Percentiles rank a stretch among this genome's conserved stretches.
These are phyloP conservation scores for Curvularia lunata DNA, from an alignment of 2,329 filamentous ascomycete genomes.

Conservation along the genomic window DNA sequence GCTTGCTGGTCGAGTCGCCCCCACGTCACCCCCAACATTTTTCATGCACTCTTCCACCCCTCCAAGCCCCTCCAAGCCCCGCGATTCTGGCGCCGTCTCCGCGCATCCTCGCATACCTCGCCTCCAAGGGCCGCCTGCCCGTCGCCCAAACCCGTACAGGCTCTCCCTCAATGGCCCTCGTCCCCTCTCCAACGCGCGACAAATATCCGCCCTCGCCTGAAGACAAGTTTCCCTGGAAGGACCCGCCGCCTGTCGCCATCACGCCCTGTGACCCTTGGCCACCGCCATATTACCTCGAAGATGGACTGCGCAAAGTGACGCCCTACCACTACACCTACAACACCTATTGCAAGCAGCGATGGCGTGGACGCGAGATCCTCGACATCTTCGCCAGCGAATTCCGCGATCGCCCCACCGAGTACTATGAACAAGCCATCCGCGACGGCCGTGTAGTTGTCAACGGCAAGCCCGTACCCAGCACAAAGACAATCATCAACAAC, in stretches of 20 bases:
- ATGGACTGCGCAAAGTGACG: slow-evolving; percentile 78
- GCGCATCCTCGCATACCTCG: slow-evolving; percentile 59
- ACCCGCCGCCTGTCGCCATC: slow-evolving; percentile 57
- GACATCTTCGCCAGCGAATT: slow-evolving; percentile 94
- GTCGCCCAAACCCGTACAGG: slow-evolving; percentile 23
- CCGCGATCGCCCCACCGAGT: slow-evolving; percentile 81
- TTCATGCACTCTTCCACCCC: slow-evolving; percentile 7
- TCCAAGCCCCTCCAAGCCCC: slow-evolving; percentile 18
- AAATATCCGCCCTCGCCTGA: slow-evolving; percentile 38
- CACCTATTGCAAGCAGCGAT: slow-evolving; percentile 91
- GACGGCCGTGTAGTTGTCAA: slow-evolving; percentile 81
- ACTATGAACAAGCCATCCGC: slow-evolving; percentile 83
- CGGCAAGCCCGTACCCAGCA: slow-evolving; percentile 68
- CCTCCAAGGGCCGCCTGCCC: slow-evolving; percentile 54
- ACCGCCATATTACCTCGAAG: slow-evolving; percentile 81
- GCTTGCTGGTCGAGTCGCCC: neutral
- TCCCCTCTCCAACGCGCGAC: slow-evolving; percentile 38
- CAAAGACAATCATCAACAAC: slow-evolving; percentile 78
- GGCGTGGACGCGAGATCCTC: slow-evolving; percentile 79
- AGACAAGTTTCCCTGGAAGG: slow-evolving; percentile 49
- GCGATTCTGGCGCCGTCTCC: slow-evolving; percentile 58
- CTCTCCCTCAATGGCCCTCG: slow-evolving; percentile 55
- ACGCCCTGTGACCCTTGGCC: slow-evolving; percentile 63
- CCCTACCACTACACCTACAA: slow-evolving; percentile 96
- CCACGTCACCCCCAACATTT: slow-evolving; percentile 4